Evolutionary conservation across 2,329 filamentous ascomycete genomes (phyloP).

Genomic region (Fusarium sp.): DNA sequence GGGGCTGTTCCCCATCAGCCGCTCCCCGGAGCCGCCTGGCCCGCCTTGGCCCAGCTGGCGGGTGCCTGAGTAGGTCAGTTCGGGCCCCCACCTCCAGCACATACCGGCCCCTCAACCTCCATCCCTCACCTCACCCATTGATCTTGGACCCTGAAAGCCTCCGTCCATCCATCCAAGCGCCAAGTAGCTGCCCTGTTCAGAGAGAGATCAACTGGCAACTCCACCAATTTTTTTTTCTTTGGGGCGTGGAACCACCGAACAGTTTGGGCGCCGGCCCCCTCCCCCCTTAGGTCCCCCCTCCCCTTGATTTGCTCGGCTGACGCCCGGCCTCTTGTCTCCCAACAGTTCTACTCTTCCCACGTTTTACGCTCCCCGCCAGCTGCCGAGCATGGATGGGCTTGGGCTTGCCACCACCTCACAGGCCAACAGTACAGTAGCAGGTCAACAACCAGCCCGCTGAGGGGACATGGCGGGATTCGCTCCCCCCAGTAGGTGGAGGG

Average conservation of each 20-base stretch:
- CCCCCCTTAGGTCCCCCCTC: conserved; percentile 9
- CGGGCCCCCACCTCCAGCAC: conserved; percentile 33
- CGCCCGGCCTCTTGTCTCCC: conserved; percentile 45
- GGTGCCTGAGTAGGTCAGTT: conserved; percentile 2
- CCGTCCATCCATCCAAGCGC: conserved; percentile 9
- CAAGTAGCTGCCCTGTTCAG: background rate
- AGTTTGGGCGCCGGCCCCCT: conserved; percentile 1
- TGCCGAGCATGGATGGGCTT: conserved; percentile 33
- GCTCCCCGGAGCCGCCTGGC: conserved; percentile 21
- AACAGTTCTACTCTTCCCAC: conserved; percentile 50
- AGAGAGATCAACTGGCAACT: conserved; percentile 16
- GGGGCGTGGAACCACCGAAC: conserved; percentile 34
- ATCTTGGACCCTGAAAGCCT: conserved; percentile 34
- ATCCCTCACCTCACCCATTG: conserved; percentile 20
- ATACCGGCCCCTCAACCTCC: conserved; percentile 39
- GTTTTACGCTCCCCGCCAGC: conserved; percentile 42
- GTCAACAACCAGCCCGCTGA: conserved; percentile 40
- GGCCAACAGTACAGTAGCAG: conserved; percentile 44
- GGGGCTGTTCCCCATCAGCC: conserved; percentile 22
- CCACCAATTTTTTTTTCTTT: conserved; percentile 42
- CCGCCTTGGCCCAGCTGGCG: conserved; percentile 27
- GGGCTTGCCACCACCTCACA: conserved; percentile 43
- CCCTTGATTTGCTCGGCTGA: conserved; percentile 35
- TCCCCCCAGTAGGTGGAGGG: conserved; percentile 29
- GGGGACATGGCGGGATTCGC: conserved; percentile 23